Percentiles rank a stretch among this genome's conserved stretches.
phyloP scores from a whole-genome alignment of 129 eudicot genomes.

The Helichrysum umbraculigerum region DNA sequence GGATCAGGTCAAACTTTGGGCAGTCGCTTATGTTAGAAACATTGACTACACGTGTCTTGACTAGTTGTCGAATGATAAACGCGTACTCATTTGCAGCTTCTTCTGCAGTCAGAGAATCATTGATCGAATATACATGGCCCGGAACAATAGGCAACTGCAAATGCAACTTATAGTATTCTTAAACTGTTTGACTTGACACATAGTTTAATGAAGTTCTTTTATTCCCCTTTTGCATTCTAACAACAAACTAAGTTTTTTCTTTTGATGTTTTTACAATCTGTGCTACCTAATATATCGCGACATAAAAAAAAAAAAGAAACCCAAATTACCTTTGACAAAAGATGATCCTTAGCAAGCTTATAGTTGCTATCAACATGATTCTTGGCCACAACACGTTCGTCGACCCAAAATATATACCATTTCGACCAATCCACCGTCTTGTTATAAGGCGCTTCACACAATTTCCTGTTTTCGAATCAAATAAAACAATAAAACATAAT shows the following conservation, averaged over 20 bases:
- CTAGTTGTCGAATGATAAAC: constrained; percentile 59
- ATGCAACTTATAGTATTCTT: not conserved
- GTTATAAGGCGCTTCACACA: constrained; percentile 51
- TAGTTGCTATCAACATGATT: constrained; percentile 63
- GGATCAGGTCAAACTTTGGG: constrained; percentile 71
- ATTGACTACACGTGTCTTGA: constrained; percentile 50
- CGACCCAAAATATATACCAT: constrained; percentile 70
- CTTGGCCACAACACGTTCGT: constrained; percentile 62
- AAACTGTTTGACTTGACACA: not conserved
- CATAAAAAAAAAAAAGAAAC: not conserved
- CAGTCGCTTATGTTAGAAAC: constrained; percentile 57
- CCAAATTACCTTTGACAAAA: constrained; percentile 51
- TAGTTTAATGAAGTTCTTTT: no score
- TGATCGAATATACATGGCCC: constrained; percentile 58
- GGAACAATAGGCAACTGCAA: constrained; percentile 64
- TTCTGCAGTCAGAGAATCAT: constrained; percentile 55
- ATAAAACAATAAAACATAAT: not conserved
- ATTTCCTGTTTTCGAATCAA: constrained; percentile 37
- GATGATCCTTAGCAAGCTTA: constrained; percentile 57
- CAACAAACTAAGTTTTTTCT: not conserved
- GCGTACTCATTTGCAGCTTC: constrained; percentile 60
- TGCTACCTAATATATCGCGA: not conserved
- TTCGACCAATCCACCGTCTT: constrained; percentile 67
- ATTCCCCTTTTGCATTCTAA: not conserved
- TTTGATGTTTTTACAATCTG: no score